Evolutionary conservation across 306 rosid species (phyloP), one percentile per base, ranked within the genome.

Genomic region (Ammopiptanthus mongolicus): DNA sequence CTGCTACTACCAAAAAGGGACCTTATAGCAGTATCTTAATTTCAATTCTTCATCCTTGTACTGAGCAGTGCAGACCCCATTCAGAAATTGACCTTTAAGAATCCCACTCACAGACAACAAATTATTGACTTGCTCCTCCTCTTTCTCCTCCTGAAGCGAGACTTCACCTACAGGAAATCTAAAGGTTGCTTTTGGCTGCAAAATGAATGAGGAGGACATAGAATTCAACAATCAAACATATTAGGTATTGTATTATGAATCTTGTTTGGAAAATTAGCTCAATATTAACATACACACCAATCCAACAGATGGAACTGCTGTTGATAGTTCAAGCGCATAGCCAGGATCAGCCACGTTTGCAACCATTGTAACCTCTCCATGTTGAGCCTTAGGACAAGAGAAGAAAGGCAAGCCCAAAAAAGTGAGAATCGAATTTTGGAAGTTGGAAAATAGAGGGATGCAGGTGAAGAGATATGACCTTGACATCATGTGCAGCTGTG

Each of bases 171-270:
- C 60, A 22, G 98, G 98, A 81, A 86, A 95, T 82, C 71, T 90
- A 59, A 95, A 79, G 62, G 98, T 91, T 64, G 98, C 88, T 85
- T 69, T 95, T 29, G 98, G 97, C 98, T 95, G 91, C 86, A 82
- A 71, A 78, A 79, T 52, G 64, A 65, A 47, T 58, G 64, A 65
- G 41, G 17, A 13, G 28, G 1, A 25, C 44, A 53, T 23, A 22
- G 55, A 60, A 44, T 39, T 48, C 42, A 73, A 55, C 1, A 44
- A 60, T 69, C 11, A 47, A 60, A 59, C 0, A 50, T 8, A 42
- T 1, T 19, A 39, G 3, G 28, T 25, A 25, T 25, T 25, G 28
- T 51, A 52, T 25, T 10, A 55, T 31, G 36, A 31, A 31, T 31
- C n/a, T n/a, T n/a, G n/a, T n/a, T n/a, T n/a, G n/a, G 17, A 34